Evolutionary conservation across 192 early-diverging fungal genomes (phyloP), one percentile per base, ranked within the genome.

Genomic region (Spizellomyces sp.): DNA sequence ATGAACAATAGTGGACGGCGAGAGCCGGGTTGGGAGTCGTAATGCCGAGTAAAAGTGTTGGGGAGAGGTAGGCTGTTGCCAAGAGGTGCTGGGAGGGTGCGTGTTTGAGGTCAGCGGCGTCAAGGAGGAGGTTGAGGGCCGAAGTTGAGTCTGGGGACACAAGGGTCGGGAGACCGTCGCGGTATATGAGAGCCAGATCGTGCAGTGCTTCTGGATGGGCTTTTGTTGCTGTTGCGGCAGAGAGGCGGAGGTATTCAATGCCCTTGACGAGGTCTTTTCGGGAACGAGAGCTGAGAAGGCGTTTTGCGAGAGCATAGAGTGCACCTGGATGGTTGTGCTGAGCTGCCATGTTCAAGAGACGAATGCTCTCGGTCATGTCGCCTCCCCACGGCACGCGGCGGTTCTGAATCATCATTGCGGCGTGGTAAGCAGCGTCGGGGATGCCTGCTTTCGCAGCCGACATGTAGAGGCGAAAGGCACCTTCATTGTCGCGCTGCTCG

Each of bases 381-480:
- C 42, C 22, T 9, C 63, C 63, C 63, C 63, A 64, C 2, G 63
- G 36, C 14, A 64, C 63, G 9, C 45, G 9, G 6, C 63, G 63
- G 45, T 64, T 47, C 1, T 47, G 63, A 47, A 64, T 46, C 63
- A 64, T 64, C 42, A 64, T 64, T 10, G 63, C 63, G 41, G 63
- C 63, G 42, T 5, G 22, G 63, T 64, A 64, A 45, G 63, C 63
- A 10, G 63, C 63, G 12, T 64, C 63, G 1, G 63, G 14, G 44
- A 45, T 22, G 14, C 6, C 63, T 10, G 42, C 42, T 10, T 10
- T 14, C 1, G 42, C 45, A 15, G 63, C 63, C 12, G 9, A 14
- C 12, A 42, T 42, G 63, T 64, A 64, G 44, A 64, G 63, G 5
- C 63, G 63, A 47, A 64, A 64, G 44, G 63, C 63, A 14, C 63